Base-by-base conservation (phyloP, 768 basidiomycete species). In the Hydnum rufescens region DNA sequence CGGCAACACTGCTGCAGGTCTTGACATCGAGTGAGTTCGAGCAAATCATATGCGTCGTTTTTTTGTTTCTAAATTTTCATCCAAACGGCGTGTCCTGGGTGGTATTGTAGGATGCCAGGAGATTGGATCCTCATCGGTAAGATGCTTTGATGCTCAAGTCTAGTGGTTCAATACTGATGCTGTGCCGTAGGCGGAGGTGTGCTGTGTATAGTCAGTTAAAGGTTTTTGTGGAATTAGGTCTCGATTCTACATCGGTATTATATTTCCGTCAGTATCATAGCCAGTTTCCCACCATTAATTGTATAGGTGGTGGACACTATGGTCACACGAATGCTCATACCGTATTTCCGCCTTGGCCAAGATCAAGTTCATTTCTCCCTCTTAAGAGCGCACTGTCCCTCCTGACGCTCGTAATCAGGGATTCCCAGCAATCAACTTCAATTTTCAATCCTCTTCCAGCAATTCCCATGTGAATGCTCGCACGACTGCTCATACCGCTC, bases 351-450 rank as follows among this genome's bases (percentile, higher is more conserved):
- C 4, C 55, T 60, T 5, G 58, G 59, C 32, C 69, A 67, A 55
- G 49, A 28, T 31, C 8, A 8, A 25, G 49, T 34, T 8, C 23
- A 23, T 19, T 8, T 19, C 19, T 39, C 34, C 63, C 61, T 51
- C 32, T 53, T 51, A 29, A 13, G 5, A 19, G 39, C 16, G 50
- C 30, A 6, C 60, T n/a, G 59, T 65, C 82, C 77, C 60, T 64
- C 74, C 50, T 68, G n/a, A 81, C 44, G 66, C n/a, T 29, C 82
- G 83, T 64, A 78, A 88, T 62, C 60, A 69, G 5, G 63, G 65
- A 8, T 89, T 72, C 64, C 85, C 86, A 0, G 55, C 60, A 13
- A 70, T 74, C 57, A 86, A 78, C 68, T 89, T 88, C 63, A 75
- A 87, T 59, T 74, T 76, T 1, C 80, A 68, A 74, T 66, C 70